phyloP scores from a whole-genome alignment of 176 grass and related monocot species.

The Ampelocalamus luodianensis region DNA sequence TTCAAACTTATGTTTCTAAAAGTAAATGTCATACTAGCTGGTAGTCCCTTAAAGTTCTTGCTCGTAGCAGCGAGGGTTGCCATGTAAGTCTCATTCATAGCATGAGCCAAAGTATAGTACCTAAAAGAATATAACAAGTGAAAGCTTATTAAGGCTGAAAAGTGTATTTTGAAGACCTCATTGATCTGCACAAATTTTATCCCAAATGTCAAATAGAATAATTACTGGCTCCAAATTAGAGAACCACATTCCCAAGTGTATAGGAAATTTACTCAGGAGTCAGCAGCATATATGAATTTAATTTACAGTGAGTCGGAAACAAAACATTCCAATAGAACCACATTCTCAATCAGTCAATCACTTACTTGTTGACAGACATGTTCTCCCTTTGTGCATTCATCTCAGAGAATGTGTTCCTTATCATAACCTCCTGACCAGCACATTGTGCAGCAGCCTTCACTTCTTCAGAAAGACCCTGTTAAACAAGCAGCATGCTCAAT shows the following conservation, averaged over 20 bases:
- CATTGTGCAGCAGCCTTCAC: constrained; percentile 86
- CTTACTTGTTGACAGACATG: constrained; percentile 87
- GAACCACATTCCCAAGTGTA: constrained; percentile 3
- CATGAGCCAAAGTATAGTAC: too few relatives aligned
- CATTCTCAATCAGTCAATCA: background rate
- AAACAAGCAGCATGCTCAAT: constrained; percentile 42
- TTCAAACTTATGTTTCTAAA: constrained; percentile 41
- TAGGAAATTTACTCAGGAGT: constrained; percentile 3
- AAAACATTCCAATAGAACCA: background rate
- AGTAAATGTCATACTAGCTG: constrained; percentile 72
- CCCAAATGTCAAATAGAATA: constrained; percentile 31
- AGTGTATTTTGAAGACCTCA: too few relatives aligned
- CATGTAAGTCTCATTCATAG: constrained; percentile 75
- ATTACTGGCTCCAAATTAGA: background rate
- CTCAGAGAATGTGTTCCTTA: constrained; percentile 95
- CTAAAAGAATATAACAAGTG: too few relatives aligned
- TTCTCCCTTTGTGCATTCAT: constrained; percentile 98
- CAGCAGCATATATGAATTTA: constrained; percentile 16
- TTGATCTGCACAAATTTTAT: constrained; percentile 15
- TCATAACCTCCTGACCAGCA: constrained; percentile 98
- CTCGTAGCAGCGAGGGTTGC: constrained; percentile 86
- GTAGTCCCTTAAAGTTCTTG: constrained; percentile 96
- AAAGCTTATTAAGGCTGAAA: too few relatives aligned
- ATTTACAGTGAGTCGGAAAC: background rate
- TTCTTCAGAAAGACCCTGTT: constrained; percentile 90